Conservation (phyloP, 140 eudicot species). For the Bidens hawaiensis region DNA sequence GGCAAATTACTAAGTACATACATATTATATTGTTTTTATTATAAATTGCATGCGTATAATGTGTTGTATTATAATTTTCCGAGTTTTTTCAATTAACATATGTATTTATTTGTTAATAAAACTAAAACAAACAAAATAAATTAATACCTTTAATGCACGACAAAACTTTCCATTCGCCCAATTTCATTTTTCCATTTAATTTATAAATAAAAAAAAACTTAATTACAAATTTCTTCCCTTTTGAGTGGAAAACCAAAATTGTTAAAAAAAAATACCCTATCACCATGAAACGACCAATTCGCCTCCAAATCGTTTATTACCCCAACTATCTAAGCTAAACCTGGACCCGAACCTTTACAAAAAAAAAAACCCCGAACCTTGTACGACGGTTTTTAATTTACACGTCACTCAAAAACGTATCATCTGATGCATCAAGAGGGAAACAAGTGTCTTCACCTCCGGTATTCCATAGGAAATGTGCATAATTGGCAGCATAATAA, state of each 20-base stretch:
- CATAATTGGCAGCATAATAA: conserved; percentile 57
- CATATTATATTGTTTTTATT: no score
- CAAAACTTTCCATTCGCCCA: conserved; percentile 1
- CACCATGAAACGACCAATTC: not conserved
- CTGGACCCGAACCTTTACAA: no score
- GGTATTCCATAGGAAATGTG: conserved; percentile 68
- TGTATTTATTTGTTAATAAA: no score
- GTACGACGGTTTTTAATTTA: no score
- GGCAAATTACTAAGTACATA: no score
- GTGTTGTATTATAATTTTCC: no score
- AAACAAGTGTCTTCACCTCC: conserved; percentile 82
- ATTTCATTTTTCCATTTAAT: not conserved
- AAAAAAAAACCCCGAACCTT: no score
- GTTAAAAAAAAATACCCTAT: conserved; percentile 13
- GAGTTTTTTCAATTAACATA: no score
- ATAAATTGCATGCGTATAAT: no score
- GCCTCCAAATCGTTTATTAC: conserved; percentile 4
- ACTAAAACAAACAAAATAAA: no score
- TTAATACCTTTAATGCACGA: no score
- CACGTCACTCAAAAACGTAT: not conserved
- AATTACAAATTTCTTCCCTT: conserved; percentile 24
- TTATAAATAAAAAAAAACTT: conserved; percentile 20
- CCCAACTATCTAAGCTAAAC: conserved; percentile 16
- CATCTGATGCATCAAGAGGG: conserved; percentile 39
- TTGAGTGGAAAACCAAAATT: not conserved